These are phyloP conservation scores for Wickerhamiella shivajii DNA, from an alignment of 805 yeast genomes.

Conservation along the genomic window DNA sequence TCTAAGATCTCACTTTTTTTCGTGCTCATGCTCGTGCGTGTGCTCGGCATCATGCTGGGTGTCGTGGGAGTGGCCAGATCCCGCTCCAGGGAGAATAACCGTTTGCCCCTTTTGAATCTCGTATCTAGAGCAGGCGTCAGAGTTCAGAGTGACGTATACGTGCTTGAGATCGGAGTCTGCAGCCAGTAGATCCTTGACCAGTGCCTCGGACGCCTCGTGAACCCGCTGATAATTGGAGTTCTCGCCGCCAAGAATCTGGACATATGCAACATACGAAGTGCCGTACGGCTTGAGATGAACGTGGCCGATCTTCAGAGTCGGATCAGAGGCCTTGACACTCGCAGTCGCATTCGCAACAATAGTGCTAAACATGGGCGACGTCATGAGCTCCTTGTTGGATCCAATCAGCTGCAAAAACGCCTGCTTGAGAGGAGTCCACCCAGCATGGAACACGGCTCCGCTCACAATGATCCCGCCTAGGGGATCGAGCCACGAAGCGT, in stretches of 20 bases:
- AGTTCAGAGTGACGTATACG: conserved; percentile 13
- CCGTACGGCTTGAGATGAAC: conserved; percentile 18
- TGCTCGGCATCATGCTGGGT: too few species aligned
- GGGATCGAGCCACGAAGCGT: conserved; percentile 76
- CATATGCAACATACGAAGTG: conserved; percentile 16
- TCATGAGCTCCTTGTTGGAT: conserved; percentile 21
- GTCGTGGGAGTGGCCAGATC: too few species aligned
- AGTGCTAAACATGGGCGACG: conserved; percentile 12
- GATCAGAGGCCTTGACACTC: conserved; percentile 9
- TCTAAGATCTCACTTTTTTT: too few species aligned
- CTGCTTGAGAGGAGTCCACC: conserved; percentile 53
- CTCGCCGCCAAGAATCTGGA: conserved; percentile 9
- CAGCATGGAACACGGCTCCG: conserved; percentile 67
- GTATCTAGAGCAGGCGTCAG: not conserved
- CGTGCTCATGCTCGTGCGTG: too few species aligned
- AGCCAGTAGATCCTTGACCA: conserved; percentile 9
- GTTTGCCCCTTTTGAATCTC: too few species aligned
- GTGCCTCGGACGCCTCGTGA: conserved; percentile 8
- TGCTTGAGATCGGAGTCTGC: conserved; percentile 15
- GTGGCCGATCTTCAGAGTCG: conserved; percentile 10
- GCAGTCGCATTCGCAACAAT: conserved; percentile 9
- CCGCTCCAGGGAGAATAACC: too few species aligned
- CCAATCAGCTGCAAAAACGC: conserved; percentile 71
- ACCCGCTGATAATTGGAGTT: not conserved
- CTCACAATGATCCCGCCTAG: conserved; percentile 86